phyloP scores from a whole-genome alignment of 371 early-diverging fungal genomes.

The Dichotomocladium elegans region DNA sequence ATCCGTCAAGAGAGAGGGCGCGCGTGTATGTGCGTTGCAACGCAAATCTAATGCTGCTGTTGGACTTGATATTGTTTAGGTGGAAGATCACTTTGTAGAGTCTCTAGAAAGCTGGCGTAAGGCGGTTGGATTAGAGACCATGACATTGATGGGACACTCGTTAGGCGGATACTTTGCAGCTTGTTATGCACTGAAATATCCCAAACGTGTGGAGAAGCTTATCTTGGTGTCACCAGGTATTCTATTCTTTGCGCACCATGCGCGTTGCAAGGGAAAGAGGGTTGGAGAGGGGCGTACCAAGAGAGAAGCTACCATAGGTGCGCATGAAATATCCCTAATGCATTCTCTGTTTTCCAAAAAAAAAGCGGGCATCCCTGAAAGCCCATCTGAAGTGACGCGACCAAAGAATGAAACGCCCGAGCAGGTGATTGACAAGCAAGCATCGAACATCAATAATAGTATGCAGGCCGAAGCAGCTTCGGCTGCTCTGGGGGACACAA shows the following conservation, averaged over 20 bases:
- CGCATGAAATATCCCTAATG: neutral
- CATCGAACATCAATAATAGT: conserved; percentile 20
- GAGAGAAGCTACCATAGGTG: neutral
- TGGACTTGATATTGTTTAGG: conserved; percentile 39
- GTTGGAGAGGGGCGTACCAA: neutral
- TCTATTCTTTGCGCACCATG: conserved; percentile 5
- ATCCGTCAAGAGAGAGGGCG: neutral
- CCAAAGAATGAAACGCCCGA: conserved; percentile 18
- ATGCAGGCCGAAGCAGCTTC: conserved; percentile 23
- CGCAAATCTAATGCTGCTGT: conserved; percentile 7
- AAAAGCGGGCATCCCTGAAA: conserved; percentile 56
- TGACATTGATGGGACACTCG: conserved; percentile 83
- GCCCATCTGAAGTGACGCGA: conserved; percentile 26
- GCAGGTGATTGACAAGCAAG: conserved; percentile 29
- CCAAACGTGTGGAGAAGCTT: conserved; percentile 84
- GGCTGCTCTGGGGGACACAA: neutral
- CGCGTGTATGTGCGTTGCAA: conserved; percentile 13
- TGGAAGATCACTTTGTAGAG: conserved; percentile 88
- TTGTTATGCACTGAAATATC: conserved; percentile 85
- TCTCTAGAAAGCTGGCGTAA: conserved; percentile 90
- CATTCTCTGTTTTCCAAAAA: neutral
- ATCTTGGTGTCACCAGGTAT: conserved; percentile 85
- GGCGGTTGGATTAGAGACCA: conserved; percentile 70
- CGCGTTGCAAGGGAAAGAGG: too few relatives aligned
- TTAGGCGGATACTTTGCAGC: conserved; percentile 88